These are phyloP conservation scores for Schizopora paradoxa DNA, from an alignment of 1,284 basidiomycete species.

Conservation along the genomic window DNA sequence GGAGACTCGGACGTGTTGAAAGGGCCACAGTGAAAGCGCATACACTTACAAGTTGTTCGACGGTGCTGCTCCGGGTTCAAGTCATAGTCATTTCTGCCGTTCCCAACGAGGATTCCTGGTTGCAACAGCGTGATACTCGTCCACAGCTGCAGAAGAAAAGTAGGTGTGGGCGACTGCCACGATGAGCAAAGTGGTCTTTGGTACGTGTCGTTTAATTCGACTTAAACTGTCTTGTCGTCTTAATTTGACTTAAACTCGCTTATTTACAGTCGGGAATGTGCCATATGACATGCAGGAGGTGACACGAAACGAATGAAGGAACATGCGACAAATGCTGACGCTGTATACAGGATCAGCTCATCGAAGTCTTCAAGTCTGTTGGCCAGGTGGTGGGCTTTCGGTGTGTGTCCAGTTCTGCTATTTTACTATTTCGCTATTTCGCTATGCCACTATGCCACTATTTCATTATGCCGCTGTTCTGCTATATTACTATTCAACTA, in stretches of 20 bases:
- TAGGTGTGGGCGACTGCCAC: too few relatives aligned
- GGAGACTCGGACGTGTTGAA: too few relatives aligned
- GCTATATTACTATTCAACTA: background rate
- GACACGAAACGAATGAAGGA: constrained; percentile 23
- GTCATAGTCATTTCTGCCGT: too few relatives aligned
- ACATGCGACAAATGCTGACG: background rate
- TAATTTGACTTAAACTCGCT: constrained; percentile 1
- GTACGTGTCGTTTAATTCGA: constrained; percentile 31
- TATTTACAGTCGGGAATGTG: constrained; percentile 68
- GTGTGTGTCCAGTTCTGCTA: constrained; percentile 33
- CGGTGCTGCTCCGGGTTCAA: too few relatives aligned
- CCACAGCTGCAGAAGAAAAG: too few relatives aligned
- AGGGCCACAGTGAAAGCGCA: too few relatives aligned
- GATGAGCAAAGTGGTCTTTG: constrained; percentile 51
- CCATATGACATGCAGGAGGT: constrained; percentile 82
- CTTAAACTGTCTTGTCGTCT: background rate
- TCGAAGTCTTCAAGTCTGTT: constrained; percentile 81
- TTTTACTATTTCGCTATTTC: constrained; percentile 6
- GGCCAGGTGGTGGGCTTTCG: constrained; percentile 86
- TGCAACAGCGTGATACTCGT: too few relatives aligned
- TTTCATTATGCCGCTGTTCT: too few relatives aligned
- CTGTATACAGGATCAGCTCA: constrained; percentile 61
- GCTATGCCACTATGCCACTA: background rate
- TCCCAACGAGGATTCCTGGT: too few relatives aligned
- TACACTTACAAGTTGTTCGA: too few relatives aligned